Conservation (phyloP, 1,139 yeast genomes). For the Kazachstania sp. region DNA sequence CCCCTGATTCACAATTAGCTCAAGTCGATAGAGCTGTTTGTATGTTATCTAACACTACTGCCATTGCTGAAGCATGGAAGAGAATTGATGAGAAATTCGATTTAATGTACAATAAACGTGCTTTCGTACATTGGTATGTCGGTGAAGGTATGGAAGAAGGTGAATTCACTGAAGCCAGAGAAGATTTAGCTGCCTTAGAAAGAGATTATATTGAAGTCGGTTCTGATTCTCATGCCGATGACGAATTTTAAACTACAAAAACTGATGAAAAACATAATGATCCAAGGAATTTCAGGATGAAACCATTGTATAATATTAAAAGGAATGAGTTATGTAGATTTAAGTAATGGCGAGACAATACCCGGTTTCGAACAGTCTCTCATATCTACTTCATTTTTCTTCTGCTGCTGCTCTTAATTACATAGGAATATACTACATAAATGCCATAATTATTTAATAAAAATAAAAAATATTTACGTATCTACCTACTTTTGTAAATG, state of each 20-base stretch:
- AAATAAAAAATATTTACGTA: background rate
- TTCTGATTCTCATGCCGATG: slow-evolving; percentile 79
- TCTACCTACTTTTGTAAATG: background rate
- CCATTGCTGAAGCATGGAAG: slow-evolving; percentile 86
- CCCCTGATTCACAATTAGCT: slow-evolving; percentile 82
- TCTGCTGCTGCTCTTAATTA: background rate
- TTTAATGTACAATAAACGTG: slow-evolving; percentile 89
- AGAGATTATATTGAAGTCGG: slow-evolving; percentile 97
- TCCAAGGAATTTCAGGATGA: background rate
- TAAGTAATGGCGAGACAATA: too few relatives aligned
- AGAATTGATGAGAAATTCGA: slow-evolving; percentile 85
- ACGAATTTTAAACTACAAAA: slow-evolving; percentile 37
- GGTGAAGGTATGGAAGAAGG: slow-evolving; percentile 93
- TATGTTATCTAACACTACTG: slow-evolving; percentile 95
- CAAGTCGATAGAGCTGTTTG: slow-evolving; percentile 93
- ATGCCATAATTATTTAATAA: background rate
- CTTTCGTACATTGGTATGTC: slow-evolving; percentile 93
- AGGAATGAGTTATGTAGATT: too few relatives aligned
- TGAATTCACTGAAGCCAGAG: slow-evolving; percentile 92
- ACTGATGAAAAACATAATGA: background rate
- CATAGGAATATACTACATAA: too few relatives aligned
- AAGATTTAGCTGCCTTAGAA: slow-evolving; percentile 93
- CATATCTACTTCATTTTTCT: background rate
- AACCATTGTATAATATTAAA: too few relatives aligned
- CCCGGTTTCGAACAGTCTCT: too few relatives aligned